phyloP scores from a whole-genome alignment of 106 monocot species.

The Dendrobium catenatum region DNA sequence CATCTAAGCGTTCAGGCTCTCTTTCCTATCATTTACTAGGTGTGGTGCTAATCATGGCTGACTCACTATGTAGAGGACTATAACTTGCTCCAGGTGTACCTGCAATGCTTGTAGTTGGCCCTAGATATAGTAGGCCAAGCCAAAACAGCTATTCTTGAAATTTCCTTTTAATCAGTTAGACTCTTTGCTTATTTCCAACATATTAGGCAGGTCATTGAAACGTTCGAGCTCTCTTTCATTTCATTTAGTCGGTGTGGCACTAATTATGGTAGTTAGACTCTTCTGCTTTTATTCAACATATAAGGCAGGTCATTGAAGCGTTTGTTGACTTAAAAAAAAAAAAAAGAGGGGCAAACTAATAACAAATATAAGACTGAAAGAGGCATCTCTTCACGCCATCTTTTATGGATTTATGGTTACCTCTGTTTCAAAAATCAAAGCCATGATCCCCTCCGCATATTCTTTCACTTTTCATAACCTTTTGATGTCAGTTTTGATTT shows the following conservation, averaged over 20 bases:
- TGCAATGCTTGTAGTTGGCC: too few species aligned
- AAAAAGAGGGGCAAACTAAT: too few species aligned
- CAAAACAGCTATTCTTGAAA: neutral
- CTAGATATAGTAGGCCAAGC: neutral
- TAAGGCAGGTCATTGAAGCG: too few species aligned
- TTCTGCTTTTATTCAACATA: too few species aligned
- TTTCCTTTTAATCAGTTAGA: neutral
- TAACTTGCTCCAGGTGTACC: neutral
- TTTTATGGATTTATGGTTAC: neutral
- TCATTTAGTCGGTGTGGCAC: too few species aligned
- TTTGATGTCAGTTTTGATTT: neutral
- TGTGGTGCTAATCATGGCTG: neutral
- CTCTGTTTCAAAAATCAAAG: neutral
- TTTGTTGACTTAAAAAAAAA: too few species aligned
- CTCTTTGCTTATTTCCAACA: neutral
- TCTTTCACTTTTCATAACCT: neutral
- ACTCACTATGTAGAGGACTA: neutral
- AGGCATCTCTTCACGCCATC: too few species aligned
- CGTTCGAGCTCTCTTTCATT: too few species aligned
- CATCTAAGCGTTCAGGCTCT: neutral
- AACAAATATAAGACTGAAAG: too few species aligned
- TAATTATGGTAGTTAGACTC: too few species aligned
- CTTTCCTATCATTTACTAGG: neutral
- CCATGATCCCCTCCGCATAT: neutral
- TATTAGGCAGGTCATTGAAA: too few species aligned